These are phyloP conservation scores for Fusarium sp. DNA, from an alignment of 2,329 filamentous ascomycete genomes.

Conservation along the genomic window DNA sequence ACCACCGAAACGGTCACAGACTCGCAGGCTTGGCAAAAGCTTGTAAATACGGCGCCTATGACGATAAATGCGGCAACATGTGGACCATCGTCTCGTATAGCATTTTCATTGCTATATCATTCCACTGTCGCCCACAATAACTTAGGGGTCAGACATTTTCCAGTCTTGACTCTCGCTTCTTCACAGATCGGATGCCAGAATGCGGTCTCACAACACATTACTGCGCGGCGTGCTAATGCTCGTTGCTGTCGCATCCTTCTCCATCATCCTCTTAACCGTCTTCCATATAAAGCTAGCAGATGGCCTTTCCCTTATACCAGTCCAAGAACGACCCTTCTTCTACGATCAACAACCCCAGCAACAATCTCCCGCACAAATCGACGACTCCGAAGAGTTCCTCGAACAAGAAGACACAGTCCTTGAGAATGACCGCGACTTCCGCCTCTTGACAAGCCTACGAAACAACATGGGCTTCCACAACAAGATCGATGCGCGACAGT, in stretches of 20 bases:
- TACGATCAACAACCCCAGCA: slow-evolving; percentile 28
- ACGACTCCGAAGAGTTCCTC: slow-evolving; percentile 8
- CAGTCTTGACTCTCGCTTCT: neutral
- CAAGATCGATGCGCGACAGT: slow-evolving; percentile 25
- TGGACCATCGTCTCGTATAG: slow-evolving; percentile 1
- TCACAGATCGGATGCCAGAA: slow-evolving; percentile 6
- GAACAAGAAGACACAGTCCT: slow-evolving; percentile 1
- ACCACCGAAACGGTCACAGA: slow-evolving; percentile 1
- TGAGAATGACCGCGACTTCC: slow-evolving; percentile 21
- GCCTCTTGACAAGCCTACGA: slow-evolving; percentile 30
- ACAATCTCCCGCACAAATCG: slow-evolving; percentile 4
- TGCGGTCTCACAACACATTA: slow-evolving; percentile 25
- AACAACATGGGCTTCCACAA: slow-evolving; percentile 43
- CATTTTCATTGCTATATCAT: slow-evolving; percentile 13
- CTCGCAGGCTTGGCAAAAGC: slow-evolving; percentile 33
- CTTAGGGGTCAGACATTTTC: neutral
- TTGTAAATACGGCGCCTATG: slow-evolving; percentile 28
- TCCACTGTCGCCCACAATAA: neutral
- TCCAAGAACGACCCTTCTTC: slow-evolving; percentile 29
- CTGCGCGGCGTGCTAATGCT: slow-evolving; percentile 29
- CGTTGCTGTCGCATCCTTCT: slow-evolving; percentile 15
- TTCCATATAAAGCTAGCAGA: slow-evolving; percentile 33
- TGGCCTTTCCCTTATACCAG: slow-evolving; percentile 13
- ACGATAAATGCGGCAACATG: slow-evolving; percentile 2
- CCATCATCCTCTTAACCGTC: slow-evolving; percentile 20